These are phyloP conservation scores for Aspergillus leporis DNA, from an alignment of 495 filamentous ascomycete genomes.

Conservation along the genomic window DNA sequence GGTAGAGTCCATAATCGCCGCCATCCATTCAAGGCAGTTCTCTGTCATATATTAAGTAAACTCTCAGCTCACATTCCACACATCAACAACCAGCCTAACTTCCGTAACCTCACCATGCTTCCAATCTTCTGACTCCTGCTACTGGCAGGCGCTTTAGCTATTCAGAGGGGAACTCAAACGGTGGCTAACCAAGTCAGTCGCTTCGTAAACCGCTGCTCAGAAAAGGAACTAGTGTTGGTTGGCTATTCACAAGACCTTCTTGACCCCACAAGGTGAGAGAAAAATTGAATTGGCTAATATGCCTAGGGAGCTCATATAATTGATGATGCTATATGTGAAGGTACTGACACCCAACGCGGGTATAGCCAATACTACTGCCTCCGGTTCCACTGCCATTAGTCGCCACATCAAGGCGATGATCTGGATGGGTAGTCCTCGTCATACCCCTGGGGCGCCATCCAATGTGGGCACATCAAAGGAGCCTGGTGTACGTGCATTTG, in stretches of 20 bases:
- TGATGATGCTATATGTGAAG: constrained; percentile 5
- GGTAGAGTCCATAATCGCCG: too few relatives aligned
- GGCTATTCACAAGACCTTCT: constrained; percentile 11
- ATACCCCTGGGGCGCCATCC: constrained; percentile 1
- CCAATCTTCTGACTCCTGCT: too few relatives aligned
- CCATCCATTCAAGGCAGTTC: too few relatives aligned
- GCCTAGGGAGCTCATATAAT: constrained; percentile 6
- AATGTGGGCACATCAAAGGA: constrained; percentile 4
- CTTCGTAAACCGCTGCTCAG: constrained; percentile 1
- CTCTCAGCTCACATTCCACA: too few relatives aligned
- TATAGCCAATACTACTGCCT: not conserved
- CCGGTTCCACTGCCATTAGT: constrained; percentile 1
- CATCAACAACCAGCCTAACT: too few relatives aligned
- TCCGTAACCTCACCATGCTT: too few relatives aligned
- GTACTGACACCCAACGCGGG: not conserved
- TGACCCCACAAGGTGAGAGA: not conserved
- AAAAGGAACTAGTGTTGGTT: constrained; percentile 4
- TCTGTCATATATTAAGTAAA: too few relatives aligned
- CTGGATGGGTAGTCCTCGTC: constrained; percentile 7
- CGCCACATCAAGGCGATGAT: too few relatives aligned
- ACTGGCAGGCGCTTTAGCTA: not conserved
- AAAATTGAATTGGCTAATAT: not conserved
- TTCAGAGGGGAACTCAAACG: not conserved
- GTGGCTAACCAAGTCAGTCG: constrained; percentile 6
- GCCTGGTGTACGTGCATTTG: constrained; percentile 1